Evolutionary conservation across 345 rosid species (phyloP), one percentile per base, ranked within the genome.

Genomic region (Ailanthus altissimus): DNA sequence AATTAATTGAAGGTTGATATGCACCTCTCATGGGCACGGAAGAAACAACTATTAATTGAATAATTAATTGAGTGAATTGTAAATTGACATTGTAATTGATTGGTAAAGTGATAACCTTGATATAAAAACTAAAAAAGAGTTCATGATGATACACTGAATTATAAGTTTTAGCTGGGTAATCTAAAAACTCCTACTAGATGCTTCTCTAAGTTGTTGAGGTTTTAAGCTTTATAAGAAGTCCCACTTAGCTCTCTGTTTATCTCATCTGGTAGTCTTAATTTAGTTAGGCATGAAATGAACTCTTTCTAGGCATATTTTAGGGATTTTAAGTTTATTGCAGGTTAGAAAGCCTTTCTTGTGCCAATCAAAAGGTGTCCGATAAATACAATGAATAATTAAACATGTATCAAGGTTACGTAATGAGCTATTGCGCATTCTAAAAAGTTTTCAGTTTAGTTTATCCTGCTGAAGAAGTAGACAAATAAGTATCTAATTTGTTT

Each of bases 1-100:
- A 71, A 71, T 54, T 14, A 71, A 11, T 40, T 6, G 38, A n/a
- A 4, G 12, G 21, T 28, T 28, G 21, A 20, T 20, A 2, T 40
- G 69, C 14, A 59, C 18, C 40, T 25, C 15, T 47, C 50, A 21
- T 26, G 40, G 25, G 63, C 20, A 11, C 3, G 12, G 40, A 20
- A 54, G 49, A 71, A 18, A 25, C 20, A 45, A 46, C 36, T 18
- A 66, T 46, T 67, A 46, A 67, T 13, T 67, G 53, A 67, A 67
- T 12, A 23, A 45, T 47, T 6, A 45, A 45, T 23, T 8, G 11
- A 13, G 36, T 46, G 18, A 45, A 46, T 21, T 46, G 20, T 67
- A 21, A 66, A 67, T 45, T 67, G 42, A 23, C 20, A 67, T 21
- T 1, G 71, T 12, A 67, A 13, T 46, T 20, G n/a, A 40, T n/a